A percentile compares a stretch with the other conserved stretches of the same genome.
phyloP scores from a whole-genome alignment of 768 basidiomycete genomes.

The Wakefieldia striispora region DNA sequence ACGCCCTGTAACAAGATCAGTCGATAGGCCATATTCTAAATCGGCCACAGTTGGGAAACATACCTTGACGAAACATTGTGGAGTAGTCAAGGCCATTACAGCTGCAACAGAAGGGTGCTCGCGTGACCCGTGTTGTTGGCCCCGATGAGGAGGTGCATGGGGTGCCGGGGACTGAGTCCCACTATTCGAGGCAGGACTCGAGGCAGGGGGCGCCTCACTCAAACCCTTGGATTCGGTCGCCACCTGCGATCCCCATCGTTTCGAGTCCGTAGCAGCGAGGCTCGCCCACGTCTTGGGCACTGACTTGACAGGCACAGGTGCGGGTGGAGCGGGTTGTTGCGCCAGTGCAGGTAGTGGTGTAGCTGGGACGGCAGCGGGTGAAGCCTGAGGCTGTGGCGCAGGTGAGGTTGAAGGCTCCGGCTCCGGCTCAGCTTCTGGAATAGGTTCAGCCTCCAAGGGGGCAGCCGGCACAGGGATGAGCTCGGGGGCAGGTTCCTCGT shows the following conservation, averaged over 20 bases:
- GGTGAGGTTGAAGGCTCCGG: conserved; percentile 30
- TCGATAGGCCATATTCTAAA: neutral
- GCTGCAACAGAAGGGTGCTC: conserved; percentile 49
- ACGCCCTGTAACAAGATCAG: conserved; percentile 54
- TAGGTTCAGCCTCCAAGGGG: conserved; percentile 25
- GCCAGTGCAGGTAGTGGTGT: conserved; percentile 31
- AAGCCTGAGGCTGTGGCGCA: conserved; percentile 7
- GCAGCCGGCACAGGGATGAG: conserved; percentile 24
- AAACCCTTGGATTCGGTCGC: conserved; percentile 75
- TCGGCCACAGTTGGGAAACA: neutral
- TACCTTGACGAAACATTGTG: conserved; percentile 94
- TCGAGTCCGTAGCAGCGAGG: conserved; percentile 77
- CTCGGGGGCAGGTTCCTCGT: conserved; percentile 34
- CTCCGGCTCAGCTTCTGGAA: conserved; percentile 25
- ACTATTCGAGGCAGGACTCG: conserved; percentile 43
- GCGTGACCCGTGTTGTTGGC: conserved; percentile 37
- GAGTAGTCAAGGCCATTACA: conserved; percentile 60
- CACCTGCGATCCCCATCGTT: conserved; percentile 83
- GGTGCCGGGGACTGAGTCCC: conserved; percentile 35
- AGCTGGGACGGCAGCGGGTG: conserved; percentile 21
- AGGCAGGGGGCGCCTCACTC: conserved; percentile 55
- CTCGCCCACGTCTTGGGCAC: conserved; percentile 88
- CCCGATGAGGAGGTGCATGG: conserved; percentile 32
- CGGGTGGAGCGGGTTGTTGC: conserved; percentile 25
- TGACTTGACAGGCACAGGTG: conserved; percentile 39